Evolutionary conservation across 78 protist species (phyloP).

Genomic region (Dictyostelium discoideum): dicty_2.7 NC_007088.5:7210001-7210500

Average conservation of each 20-base stretch:
- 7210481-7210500: constrained; percentile 31
- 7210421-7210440: constrained; percentile 77
- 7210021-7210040: background rate
- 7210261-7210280: constrained; percentile 60
- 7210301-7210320: constrained; percentile 64
- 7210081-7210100: no score
- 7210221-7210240: constrained; percentile 66
- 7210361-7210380: background rate
- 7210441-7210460: constrained; percentile 27
- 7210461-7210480: constrained; percentile 68
- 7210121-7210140: background rate
- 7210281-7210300: constrained; percentile 46
- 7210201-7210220: constrained; percentile 61
- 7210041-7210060: background rate
- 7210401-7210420: background rate
- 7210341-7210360: background rate
- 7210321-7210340: background rate
- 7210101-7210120: no score
- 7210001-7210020: no score
- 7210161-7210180: constrained; percentile 30
- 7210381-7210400: background rate
- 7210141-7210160: background rate
- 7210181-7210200: constrained; percentile 17
- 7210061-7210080: no score
- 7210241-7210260: constrained; percentile 28